Conservation (phyloP, 305 asterid species). For the Plantago rigida region DNA sequence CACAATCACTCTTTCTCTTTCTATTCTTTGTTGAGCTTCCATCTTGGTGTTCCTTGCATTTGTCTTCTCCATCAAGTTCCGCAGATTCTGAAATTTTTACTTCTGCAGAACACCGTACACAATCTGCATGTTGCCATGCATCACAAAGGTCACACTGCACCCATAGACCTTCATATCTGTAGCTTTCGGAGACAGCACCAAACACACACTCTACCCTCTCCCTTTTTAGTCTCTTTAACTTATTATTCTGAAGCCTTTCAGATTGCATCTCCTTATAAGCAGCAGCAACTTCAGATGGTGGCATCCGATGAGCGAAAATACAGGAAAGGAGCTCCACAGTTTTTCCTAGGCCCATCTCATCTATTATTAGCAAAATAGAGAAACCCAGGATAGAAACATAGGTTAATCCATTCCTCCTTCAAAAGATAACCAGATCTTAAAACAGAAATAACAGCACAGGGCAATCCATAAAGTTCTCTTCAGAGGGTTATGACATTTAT, state of each 20-base stretch:
- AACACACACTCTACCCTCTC: slow-evolving; percentile 93
- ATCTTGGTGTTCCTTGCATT: slow-evolving; percentile 21
- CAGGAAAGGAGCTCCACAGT: slow-evolving; percentile 94
- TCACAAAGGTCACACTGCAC: slow-evolving; percentile 94
- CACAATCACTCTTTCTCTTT: slow-evolving; percentile 37
- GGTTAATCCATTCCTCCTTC: slow-evolving; percentile 25
- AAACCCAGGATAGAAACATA: slow-evolving; percentile 28
- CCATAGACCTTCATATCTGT: slow-evolving; percentile 72
- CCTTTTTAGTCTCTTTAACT: slow-evolving; percentile 60
- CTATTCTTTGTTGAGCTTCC: slow-evolving; percentile 35
- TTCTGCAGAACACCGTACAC: slow-evolving; percentile 75
- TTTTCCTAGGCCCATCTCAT: slow-evolving; percentile 98
- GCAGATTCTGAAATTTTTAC: slow-evolving; percentile 35
- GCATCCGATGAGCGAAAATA: slow-evolving; percentile 60
- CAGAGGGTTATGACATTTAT: slow-evolving; percentile 5
- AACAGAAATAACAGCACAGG: slow-evolving; percentile 11
- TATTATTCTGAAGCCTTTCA: slow-evolving; percentile 37
- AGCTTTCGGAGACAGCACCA: slow-evolving; percentile 86
- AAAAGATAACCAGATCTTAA: slow-evolving; percentile 23
- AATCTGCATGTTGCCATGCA: slow-evolving; percentile 98
- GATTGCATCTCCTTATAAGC: slow-evolving; percentile 32
- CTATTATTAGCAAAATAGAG: slow-evolving; percentile 41
- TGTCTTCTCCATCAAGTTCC: slow-evolving; percentile 28
- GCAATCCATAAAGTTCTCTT: slow-evolving; percentile 4
- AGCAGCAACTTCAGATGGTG: slow-evolving; percentile 46